Evolutionary conservation across 345 rosid species (phyloP).

Genomic region (Acer yangbiense): DNA sequence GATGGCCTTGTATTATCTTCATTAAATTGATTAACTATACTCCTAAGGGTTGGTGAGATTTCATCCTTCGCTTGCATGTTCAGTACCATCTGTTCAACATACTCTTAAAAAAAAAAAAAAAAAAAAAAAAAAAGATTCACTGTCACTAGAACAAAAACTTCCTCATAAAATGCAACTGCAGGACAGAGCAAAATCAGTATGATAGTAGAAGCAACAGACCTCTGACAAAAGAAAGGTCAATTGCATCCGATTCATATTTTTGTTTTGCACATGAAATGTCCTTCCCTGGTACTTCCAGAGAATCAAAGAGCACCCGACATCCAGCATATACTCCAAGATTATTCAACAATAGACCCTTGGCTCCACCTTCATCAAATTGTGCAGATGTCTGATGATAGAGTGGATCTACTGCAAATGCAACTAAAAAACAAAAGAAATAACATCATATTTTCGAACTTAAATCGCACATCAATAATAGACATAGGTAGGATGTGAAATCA

Average conservation of each 20-base stretch:
- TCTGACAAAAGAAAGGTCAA: conserved; percentile 78
- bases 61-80: conserved; percentile 67
- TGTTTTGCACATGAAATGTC: conserved; percentile 47
- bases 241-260: conserved; percentile 47
- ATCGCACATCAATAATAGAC: conserved; percentile 15
- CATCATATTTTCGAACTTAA: conserved; percentile 23
- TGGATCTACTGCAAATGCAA: conserved; percentile 95
- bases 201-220: conserved; percentile 47
- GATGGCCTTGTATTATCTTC: conserved; percentile 65
- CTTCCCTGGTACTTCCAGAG: conserved; percentile 85
- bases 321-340: conserved; percentile 89
- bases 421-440: conserved; percentile 42
- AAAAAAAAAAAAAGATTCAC: conserved; percentile 17
- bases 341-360: conserved; percentile 81
- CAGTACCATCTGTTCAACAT: conserved; percentile 64
- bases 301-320: conserved; percentile 92
- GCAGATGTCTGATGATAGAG: conserved; percentile 97
- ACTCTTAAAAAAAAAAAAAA: conserved; percentile 50
- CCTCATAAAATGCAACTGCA: not conserved
- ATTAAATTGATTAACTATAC: conserved; percentile 66
- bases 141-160: conserved; percentile 1
- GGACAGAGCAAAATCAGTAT: conserved; percentile 1
- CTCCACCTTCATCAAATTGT: conserved; percentile 98
- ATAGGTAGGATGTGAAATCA: conserved; percentile 30
- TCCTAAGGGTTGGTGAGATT: conserved; percentile 72